phyloP scores from a whole-genome alignment of 805 yeast genomes.

The Candida endomychidarum region DNA sequence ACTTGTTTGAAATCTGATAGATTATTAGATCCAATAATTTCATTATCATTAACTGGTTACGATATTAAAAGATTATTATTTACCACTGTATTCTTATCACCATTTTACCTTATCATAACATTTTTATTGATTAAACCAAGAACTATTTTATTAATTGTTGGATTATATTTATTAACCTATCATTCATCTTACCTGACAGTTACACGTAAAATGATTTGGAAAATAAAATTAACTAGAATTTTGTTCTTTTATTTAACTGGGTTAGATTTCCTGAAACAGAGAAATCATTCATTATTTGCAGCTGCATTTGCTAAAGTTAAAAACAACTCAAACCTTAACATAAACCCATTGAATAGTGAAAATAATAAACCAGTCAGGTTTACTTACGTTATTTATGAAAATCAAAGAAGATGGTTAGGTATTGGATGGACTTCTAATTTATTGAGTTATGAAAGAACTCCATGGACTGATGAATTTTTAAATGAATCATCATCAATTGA shows the following conservation, averaged over 20 bases:
- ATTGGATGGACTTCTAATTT: slow-evolving; percentile 96
- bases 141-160: slow-evolving; percentile 55
- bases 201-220: slow-evolving; percentile 83
- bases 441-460: slow-evolving; percentile 87
- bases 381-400: slow-evolving; percentile 90
- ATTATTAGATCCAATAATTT: slow-evolving; percentile 75
- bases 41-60: slow-evolving; percentile 67
- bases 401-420: slow-evolving; percentile 96
- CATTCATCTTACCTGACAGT: slow-evolving; percentile 86
- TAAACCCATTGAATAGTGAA: slow-evolving; percentile 19
- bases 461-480: slow-evolving; percentile 96
- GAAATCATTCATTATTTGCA: slow-evolving; percentile 49
- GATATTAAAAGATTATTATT: slow-evolving; percentile 79
- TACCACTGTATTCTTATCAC: slow-evolving; percentile 84
- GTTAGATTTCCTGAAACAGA: slow-evolving; percentile 60
- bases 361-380: slow-evolving; percentile 61
- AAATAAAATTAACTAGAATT: slow-evolving; percentile 66
- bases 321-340: slow-evolving; percentile 28
- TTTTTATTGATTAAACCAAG: slow-evolving; percentile 72
- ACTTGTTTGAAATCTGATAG: slow-evolving; percentile 76
- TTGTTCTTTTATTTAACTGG: slow-evolving; percentile 84
- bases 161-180: slow-evolving; percentile 68
- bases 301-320: slow-evolving; percentile 56
- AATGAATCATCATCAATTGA: slow-evolving; percentile 82
- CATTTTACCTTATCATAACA: slow-evolving; percentile 72